Evolutionary conservation across 352 stramenopile genomes (phyloP).

Genomic region (Pythium vanterpoolii): DNA sequence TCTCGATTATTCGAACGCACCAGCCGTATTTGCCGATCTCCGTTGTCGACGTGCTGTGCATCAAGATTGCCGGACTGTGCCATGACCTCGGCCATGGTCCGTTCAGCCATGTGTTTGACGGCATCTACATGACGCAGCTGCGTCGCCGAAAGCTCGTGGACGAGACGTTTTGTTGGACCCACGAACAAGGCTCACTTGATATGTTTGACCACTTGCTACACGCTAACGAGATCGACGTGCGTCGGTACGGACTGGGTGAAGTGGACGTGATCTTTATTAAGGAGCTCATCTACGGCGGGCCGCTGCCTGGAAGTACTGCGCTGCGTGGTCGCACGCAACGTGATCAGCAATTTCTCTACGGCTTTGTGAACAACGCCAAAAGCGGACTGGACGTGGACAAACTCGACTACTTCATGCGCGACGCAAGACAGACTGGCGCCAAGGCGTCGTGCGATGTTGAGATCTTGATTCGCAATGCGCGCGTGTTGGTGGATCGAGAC

Average conservation of each 20-base stretch:
- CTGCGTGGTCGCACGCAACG: constrained; percentile 40
- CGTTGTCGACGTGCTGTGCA: constrained; percentile 52
- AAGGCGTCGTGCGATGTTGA: constrained; percentile 74
- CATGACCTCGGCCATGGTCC: constrained; percentile 77
- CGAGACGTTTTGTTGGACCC: constrained; percentile 41
- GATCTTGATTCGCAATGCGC: constrained; percentile 68
- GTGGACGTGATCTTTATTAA: constrained; percentile 75
- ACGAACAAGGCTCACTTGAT: constrained; percentile 74
- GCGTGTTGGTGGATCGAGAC: constrained; percentile 60
- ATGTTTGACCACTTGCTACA: constrained; percentile 67
- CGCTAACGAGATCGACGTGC: constrained; percentile 52
- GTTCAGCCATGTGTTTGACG: constrained; percentile 83
- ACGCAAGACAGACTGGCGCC: constrained; percentile 71
- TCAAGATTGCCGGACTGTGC: constrained; percentile 82
- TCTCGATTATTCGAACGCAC: constrained; percentile 63
- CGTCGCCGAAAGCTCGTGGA: constrained; percentile 18
- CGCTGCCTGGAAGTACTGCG: constrained; percentile 32
- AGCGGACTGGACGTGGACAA: constrained; percentile 90
- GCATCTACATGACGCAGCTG: constrained; percentile 65
- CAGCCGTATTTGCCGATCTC: constrained; percentile 91
- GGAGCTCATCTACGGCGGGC: constrained; percentile 71
- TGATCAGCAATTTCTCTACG: constrained; percentile 74
- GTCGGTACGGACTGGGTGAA: constrained; percentile 42
- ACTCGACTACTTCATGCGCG: constrained; percentile 89
- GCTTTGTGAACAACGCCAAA: constrained; percentile 87